These are phyloP conservation scores for Yamadazyma triangularis DNA, from an alignment of 1,139 yeast species.

Conservation along the genomic window DNA sequence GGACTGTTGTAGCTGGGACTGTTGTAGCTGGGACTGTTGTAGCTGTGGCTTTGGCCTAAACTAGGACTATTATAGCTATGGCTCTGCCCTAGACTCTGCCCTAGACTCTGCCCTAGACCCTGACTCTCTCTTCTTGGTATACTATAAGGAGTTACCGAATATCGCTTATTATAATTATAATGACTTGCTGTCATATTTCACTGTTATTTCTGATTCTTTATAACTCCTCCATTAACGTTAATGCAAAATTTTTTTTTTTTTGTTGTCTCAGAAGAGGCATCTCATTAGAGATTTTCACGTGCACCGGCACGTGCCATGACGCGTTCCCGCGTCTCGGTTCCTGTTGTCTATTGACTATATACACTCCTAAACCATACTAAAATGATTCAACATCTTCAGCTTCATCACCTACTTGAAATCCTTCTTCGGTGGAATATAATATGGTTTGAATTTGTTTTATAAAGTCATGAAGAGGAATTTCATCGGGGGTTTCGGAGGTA, in stretches of 20 bases:
- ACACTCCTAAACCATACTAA: too few relatives aligned
- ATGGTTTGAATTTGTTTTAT: slow-evolving; percentile 66
- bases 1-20: too few relatives aligned
- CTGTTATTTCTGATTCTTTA: too few relatives aligned
- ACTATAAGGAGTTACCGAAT: slow-evolving; percentile 33
- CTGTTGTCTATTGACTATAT: too few relatives aligned
- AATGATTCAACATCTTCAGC: slow-evolving; percentile 9
- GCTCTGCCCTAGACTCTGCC: background rate
- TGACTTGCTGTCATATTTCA: slow-evolving; percentile 23
- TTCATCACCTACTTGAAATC: slow-evolving; percentile 48
- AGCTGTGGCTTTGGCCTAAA: background rate
- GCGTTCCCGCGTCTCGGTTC: too few relatives aligned
- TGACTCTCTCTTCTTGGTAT: slow-evolving; percentile 31
- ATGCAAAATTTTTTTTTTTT: too few relatives aligned
- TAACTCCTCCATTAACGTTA: too few relatives aligned
- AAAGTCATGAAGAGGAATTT: slow-evolving; percentile 35
- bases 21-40: background rate
- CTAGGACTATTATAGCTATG: slow-evolving; percentile 1
- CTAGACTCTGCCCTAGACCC: too few relatives aligned
- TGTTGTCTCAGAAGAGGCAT: too few relatives aligned
- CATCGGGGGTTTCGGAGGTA: slow-evolving; percentile 42
- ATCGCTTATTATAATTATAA: slow-evolving; percentile 29
- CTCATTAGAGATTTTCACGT: too few relatives aligned
- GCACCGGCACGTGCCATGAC: too few relatives aligned
- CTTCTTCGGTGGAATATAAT: slow-evolving; percentile 77